Base-by-base conservation (phyloP, 2,329 filamentous ascomycete species). In the Fusarium albidum region DNA sequence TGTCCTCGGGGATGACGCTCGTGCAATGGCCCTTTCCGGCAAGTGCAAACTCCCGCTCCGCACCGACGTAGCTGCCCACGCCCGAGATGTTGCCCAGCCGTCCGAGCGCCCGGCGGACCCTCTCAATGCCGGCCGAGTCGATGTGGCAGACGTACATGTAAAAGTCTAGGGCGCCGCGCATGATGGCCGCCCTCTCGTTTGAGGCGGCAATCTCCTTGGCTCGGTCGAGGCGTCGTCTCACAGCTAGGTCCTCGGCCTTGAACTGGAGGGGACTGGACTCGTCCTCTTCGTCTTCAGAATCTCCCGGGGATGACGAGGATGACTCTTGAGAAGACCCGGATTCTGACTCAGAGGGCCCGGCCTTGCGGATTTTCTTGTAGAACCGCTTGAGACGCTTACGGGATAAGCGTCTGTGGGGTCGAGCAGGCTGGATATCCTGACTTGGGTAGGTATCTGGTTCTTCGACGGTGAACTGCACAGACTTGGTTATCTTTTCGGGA, bases 121-220 rank as follows among this genome's bases (percentile, higher is more conserved):
- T 8, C 2, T 29, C 14, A 7, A 37, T 11, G 29, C 26, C 10
- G 10, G 3, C 32, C 1, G 27, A 35, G 11, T 51, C 33, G 5
- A 11, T 8, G 15, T 26, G 37, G 13, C n/a, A 44, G 14, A 57
- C 33, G 13, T 26, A 29, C 15, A 57, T 18, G 14, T 34, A 26
- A 32, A 57, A 52, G 34, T 57, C 55, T n/a, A 57, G 38, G 1
- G 48, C 43, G 17, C 55, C 55, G 8, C 55, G 52, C 2, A 26
- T 4, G 2, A 57, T 39, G 4, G 55, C n/a, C 0, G 48, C 25
- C 9, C 33, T 27, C 6, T 57, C 53, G 18, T 57, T 57, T 3
- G 29, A 38, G 0, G 15, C 9, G 3, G 27, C 10, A n/a, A 28
- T n/a, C 5, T 32, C 3, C 2, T 5, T 9, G 3, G 53, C 51